Base-by-base conservation (phyloP, 306 rosid species). In the Vigna nakashimae region DNA sequence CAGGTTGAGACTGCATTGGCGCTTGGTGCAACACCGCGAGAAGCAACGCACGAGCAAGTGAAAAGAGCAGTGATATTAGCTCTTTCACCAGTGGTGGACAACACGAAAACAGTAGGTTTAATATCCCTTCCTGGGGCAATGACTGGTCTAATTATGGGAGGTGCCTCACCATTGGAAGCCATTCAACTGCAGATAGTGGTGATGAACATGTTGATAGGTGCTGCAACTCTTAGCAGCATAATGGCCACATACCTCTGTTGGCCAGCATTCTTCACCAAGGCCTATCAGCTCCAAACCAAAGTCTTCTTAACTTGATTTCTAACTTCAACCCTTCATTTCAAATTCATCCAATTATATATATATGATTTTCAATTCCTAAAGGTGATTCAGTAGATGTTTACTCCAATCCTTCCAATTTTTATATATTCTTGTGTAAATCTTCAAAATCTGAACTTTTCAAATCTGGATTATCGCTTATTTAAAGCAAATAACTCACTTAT, bases 101-200 rank as follows among this genome's bases (percentile, higher is more conserved):
- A 91, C 52, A 93, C 99, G 0, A 95, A 95, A 82, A 95, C 99
- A 0, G 99, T 95, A 52, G 98, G 98, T 6, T 82, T 95, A 2
- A 92, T 95, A 28, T 91, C 99, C 3, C 96, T 95, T 60, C 98
- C 99, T 0, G 99, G 99, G 3, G 99, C 98, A 26, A 95, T 95
- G 99, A 92, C 99, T 1, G 99, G 99, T 12, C 91, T 95, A 1
- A 95, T 95, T 40, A 92, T 95, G 98, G 99, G 98, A 81, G 99
- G 99, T 34, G 98, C 99, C 10, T 95, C 99, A 0, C 99, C 99
- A 0, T 40, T 95, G 36, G 99, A 92, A 84, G 99, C 99, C 30
- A 91, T 95, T 88, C 99, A 88, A 6, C 85, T 95, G 3, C 99
- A 95, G 80, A 92, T 95, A 64, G 95, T 95, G 34, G 99, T 95